Conservation (phyloP, 2,329 filamentous ascomycete species). For the Claviceps sorghi region DNA sequence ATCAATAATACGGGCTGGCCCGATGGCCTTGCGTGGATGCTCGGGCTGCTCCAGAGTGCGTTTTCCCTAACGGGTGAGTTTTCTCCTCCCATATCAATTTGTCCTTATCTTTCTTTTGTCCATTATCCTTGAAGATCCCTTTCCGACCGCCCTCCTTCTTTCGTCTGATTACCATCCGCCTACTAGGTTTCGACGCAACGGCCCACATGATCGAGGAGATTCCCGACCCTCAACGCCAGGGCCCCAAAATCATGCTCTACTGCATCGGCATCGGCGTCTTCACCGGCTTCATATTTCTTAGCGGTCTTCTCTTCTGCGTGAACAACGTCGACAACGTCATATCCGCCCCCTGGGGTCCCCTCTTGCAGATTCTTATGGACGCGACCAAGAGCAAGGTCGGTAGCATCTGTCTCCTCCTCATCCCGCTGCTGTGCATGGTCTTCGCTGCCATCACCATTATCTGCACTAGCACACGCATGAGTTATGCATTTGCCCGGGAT, state of each 20-base stretch:
- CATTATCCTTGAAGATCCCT: neutral
- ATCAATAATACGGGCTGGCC: conserved; percentile 58
- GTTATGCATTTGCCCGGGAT: conserved; percentile 50
- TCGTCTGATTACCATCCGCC: neutral
- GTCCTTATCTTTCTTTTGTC: neutral
- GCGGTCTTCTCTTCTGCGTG: conserved; percentile 49
- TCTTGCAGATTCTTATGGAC: conserved; percentile 49
- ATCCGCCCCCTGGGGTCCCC: conserved; percentile 37
- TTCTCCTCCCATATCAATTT: neutral
- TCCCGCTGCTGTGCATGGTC: conserved; percentile 49
- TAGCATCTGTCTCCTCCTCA: conserved; percentile 49
- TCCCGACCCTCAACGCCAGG: conserved; percentile 40
- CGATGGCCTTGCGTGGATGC: conserved; percentile 45
- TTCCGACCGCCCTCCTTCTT: neutral
- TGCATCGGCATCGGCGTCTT: conserved; percentile 49
- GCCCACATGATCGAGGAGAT: conserved; percentile 44
- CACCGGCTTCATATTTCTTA: conserved; percentile 49
- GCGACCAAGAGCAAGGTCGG: conserved; percentile 49
- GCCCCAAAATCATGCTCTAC: conserved; percentile 52
- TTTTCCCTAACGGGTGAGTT: conserved; percentile 27
- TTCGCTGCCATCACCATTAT: conserved; percentile 51
- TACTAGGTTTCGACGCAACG: conserved; percentile 30
- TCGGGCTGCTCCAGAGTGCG: conserved; percentile 38
- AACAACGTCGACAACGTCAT: conserved; percentile 44
- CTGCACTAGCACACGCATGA: conserved; percentile 52